Conservation (phyloP, 257 asterid species). For the Solanum chaucha region DNA sequence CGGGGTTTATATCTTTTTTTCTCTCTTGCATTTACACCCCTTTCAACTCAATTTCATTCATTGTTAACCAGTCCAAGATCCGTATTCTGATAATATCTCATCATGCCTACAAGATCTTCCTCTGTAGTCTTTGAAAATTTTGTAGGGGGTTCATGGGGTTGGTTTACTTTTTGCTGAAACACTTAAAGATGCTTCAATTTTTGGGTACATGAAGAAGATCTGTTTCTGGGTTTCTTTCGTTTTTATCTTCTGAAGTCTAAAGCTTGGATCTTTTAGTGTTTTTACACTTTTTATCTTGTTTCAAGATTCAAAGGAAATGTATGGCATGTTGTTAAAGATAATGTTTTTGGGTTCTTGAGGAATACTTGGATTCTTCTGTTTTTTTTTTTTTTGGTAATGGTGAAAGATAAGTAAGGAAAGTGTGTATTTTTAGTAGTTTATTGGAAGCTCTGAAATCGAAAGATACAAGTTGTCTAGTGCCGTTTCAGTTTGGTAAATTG, state of each 20-base stretch:
- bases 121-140: not conserved
- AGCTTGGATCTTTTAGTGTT: conserved; percentile 19
- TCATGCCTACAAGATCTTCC: not conserved
- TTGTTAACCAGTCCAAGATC: conserved; percentile 1
- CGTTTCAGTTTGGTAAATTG: conserved; percentile 11
- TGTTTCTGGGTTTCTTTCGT: conserved; percentile 11
- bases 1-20: not conserved
- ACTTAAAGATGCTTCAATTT: not conserved
- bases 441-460: conserved; percentile 4
- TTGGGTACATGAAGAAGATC: conserved; percentile 2
- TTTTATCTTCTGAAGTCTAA: conserved; percentile 11
- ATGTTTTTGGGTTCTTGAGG: not conserved
- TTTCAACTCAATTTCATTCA: not conserved
- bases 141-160: not conserved
- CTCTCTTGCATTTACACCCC: not conserved
- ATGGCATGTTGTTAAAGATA: not conserved
- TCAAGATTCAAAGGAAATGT: not conserved
- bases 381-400: not conserved
- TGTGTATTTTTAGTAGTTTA: not conserved
- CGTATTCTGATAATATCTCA: not conserved
- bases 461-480: conserved; percentile 18
- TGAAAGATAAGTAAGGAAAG: not conserved
- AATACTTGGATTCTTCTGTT: not conserved
- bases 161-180: not conserved
- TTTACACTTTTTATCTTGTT: not conserved